These are phyloP conservation scores for Cystofilobasidium macerans DNA, from an alignment of 768 basidiomycete genomes.

Conservation along the genomic window DNA sequence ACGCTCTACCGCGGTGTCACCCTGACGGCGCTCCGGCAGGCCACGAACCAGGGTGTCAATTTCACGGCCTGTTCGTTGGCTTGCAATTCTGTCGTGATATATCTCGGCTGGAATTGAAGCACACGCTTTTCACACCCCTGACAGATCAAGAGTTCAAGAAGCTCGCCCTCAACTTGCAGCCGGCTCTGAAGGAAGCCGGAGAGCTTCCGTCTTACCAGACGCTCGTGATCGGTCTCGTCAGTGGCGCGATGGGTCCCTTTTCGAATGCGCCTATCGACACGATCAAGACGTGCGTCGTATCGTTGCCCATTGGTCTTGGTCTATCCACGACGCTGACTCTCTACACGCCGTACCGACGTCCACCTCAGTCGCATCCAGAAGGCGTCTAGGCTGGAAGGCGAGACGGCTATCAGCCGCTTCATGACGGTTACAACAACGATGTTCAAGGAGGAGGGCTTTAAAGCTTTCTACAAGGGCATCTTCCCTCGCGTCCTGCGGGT, in stretches of 20 bases:
- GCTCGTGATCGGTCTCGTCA: slow-evolving; percentile 86
- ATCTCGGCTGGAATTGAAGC: too few species aligned
- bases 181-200: slow-evolving; percentile 45
- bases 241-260: slow-evolving; percentile 96
- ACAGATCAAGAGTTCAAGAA: slow-evolving; percentile 74
- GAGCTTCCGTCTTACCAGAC: slow-evolving; percentile 91
- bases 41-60: slow-evolving; percentile 98
- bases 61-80: slow-evolving; percentile 61
- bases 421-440: slow-evolving; percentile 72
- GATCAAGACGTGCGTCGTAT: slow-evolving; percentile 21
- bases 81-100: background rate
- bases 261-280: slow-evolving; percentile 71
- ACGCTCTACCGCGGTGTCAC: slow-evolving; percentile 87
- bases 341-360: too few species aligned
- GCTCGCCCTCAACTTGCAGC: slow-evolving; percentile 63
- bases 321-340: slow-evolving; percentile 9
- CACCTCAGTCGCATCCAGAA: slow-evolving; percentile 63
- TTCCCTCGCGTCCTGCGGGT: slow-evolving; percentile 91
- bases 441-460: slow-evolving; percentile 79
- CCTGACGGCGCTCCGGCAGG: slow-evolving; percentile 86
- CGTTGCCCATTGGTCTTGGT: background rate
- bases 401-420: slow-evolving; percentile 69
- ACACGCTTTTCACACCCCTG: background rate
- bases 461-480: slow-evolving; percentile 96
- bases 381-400: slow-evolving; percentile 58